A percentile compares a stretch with the other conserved stretches of the same genome.
Conservation (phyloP, 2,329 filamentous ascomycete species). For the Talaromyces amestolkiae region DNA sequence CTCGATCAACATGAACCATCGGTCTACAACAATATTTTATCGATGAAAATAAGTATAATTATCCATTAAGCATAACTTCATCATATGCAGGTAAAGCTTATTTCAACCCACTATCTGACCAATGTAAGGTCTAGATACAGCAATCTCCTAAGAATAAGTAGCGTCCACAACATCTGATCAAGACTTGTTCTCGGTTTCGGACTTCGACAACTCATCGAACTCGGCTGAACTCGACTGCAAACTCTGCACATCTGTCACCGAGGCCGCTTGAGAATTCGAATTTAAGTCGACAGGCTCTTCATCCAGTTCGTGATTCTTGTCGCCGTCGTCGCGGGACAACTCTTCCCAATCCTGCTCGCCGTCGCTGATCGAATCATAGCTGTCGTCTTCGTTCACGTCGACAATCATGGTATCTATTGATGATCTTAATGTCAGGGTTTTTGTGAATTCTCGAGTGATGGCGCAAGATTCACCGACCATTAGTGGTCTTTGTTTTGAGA, state of each 20-base stretch:
- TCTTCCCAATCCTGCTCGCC: constrained; percentile 45
- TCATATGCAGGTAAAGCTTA: not conserved
- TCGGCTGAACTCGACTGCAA: constrained; percentile 35
- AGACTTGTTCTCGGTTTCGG: constrained; percentile 16
- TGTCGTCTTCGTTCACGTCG: constrained; percentile 8
- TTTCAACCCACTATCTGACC: not conserved
- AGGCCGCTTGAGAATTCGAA: constrained; percentile 28
- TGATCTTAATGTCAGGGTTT: not conserved
- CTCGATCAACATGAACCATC: not conserved
- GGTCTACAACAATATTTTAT: not conserved
- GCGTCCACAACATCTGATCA: not conserved
- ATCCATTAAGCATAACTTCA: not conserved
- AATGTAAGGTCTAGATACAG: not conserved
- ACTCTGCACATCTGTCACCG: constrained; percentile 32
- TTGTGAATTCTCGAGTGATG: constrained; percentile 36
- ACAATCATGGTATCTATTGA: constrained; percentile 15
- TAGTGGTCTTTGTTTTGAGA: constrained; percentile 50
- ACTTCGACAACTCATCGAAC: constrained; percentile 26
- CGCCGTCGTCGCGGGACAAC: constrained; percentile 31
- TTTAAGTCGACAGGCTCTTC: constrained; percentile 34
- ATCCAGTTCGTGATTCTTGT: constrained; percentile 28
- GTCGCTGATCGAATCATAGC: constrained; percentile 26
- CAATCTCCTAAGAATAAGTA: not conserved
- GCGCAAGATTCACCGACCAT: constrained; percentile 42
- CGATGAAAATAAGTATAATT: not conserved